Percentiles rank a stretch among this genome's conserved stretches.
Evolutionary conservation across 805 yeast genomes (phyloP).

Genomic region (Millerozyma miso): DNA sequence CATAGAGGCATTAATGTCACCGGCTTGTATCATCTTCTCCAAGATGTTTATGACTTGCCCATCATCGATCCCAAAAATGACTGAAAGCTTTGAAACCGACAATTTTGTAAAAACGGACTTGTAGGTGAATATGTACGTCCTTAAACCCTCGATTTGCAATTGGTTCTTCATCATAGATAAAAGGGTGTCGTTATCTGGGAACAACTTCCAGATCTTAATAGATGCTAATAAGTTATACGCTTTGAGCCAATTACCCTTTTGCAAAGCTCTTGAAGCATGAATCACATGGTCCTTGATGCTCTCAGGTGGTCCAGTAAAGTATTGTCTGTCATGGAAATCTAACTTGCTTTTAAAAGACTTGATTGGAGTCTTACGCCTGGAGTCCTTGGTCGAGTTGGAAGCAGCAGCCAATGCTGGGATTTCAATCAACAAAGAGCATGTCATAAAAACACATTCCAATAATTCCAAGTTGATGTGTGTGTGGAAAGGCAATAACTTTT

Average conservation of each 20-base stretch:
- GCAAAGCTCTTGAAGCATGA: slow-evolving; percentile 86
- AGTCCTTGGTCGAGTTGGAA: slow-evolving; percentile 59
- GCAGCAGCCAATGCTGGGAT: slow-evolving; percentile 83
- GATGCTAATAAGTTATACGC: slow-evolving; percentile 68
- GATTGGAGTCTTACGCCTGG: slow-evolving; percentile 51
- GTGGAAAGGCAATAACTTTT: slow-evolving; percentile 91
- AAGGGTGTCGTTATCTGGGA: slow-evolving; percentile 64
- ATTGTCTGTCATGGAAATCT: slow-evolving; percentile 90
- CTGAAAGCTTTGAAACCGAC: slow-evolving; percentile 61
- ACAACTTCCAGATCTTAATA: slow-evolving; percentile 82
- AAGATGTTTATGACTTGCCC: slow-evolving; percentile 59
- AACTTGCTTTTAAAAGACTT: slow-evolving; percentile 88
- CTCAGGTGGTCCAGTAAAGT: slow-evolving; percentile 97
- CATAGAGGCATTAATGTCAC: slow-evolving; percentile 72
- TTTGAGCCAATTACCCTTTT: slow-evolving; percentile 83
- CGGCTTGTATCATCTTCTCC: slow-evolving; percentile 69
- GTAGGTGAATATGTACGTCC: slow-evolving; percentile 88
- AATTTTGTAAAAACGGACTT: slow-evolving; percentile 72
- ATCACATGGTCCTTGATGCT: slow-evolving; percentile 89
- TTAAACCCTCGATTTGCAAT: slow-evolving; percentile 84
- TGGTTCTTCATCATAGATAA: slow-evolving; percentile 70
- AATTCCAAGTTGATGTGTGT: slow-evolving; percentile 96
- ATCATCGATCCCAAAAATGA: slow-evolving; percentile 60
- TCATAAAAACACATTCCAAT: slow-evolving; percentile 89
- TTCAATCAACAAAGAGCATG: slow-evolving; percentile 84